Evolutionary conservation across 1,139 yeast species (phyloP), one percentile per base, ranked within the genome.

Genomic region (Tardiomyces digboiensis): DNA sequence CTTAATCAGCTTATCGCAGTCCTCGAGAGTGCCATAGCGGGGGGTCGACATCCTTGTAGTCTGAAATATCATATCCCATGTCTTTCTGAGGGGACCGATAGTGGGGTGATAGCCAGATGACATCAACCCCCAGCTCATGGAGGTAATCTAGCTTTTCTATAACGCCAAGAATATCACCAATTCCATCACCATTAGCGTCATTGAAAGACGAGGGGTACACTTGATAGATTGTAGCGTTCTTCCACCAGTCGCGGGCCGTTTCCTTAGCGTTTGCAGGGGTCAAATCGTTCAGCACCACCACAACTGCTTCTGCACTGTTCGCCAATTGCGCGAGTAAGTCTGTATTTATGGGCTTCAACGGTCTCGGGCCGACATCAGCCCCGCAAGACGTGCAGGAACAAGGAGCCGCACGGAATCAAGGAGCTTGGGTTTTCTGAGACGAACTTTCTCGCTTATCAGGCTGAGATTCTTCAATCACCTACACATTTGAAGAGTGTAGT

Each of bases 41-140:
- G n/a, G 75, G 72, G 56, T 75, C 70, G 36, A 77, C 68, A 14
- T 61, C 67, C 54, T 73, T 68, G 57, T 77, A 77, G 59, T 77
- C 72, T 33, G 74, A 63, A 51, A 77, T 74, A 54, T 77, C 82
- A 57, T 77, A 77, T 2, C 82, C 82, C 82, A 77, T 76, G 54
- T 77, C 82, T 39, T 72, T 74, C 54, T 74, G 77, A 3, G 82
- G 82, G 2, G 79, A 73, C 49, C 74, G 76, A 59, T 68, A 76
- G 66, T 74, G 72, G 36, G 82, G 82, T 21, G 75, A 72, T 46
- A 76, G 61, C 82, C 82, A 77, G 38, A 77, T 62, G 29, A 74
- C 67, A 49, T 75, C 79, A 19, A 67, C 67, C 1, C 82, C 82
- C 39, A 77, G 64, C 19, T 61, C 61, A 54, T 74, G 68, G 55